Evolutionary conservation across 2,329 filamentous ascomycete genomes (phyloP).

Genomic region (Epichloe aotearoae): DNA sequence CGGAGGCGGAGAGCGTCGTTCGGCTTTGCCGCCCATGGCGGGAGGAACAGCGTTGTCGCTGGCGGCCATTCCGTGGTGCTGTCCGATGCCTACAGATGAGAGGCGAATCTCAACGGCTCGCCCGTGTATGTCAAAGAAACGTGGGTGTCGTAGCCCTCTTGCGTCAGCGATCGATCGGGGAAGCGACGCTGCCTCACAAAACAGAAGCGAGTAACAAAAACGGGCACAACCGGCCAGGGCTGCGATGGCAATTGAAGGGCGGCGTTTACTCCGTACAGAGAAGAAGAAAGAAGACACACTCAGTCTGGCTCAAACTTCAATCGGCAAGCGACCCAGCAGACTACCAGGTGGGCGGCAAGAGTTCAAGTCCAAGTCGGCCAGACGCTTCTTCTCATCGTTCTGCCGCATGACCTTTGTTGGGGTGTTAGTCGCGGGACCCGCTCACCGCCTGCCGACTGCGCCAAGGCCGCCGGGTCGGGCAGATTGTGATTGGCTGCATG

Average conservation of each 20-base stretch:
- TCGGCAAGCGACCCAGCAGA: background rate
- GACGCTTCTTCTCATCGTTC: background rate
- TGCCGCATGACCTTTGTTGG: background rate
- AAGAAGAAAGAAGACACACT: background rate
- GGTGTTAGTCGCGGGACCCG: slow-evolving; percentile 9
- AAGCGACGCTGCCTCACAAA: background rate
- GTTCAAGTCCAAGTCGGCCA: background rate
- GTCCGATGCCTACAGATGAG: background rate
- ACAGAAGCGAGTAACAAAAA: background rate
- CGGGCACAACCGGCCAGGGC: background rate
- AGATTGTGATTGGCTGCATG: slow-evolving; percentile 5
- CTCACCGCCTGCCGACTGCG: slow-evolving; percentile 11
- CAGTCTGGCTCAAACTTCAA: background rate
- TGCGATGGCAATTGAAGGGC: background rate
- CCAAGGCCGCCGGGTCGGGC: slow-evolving; percentile 1
- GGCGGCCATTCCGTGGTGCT: slow-evolving; percentile 22
- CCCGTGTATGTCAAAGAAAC: background rate
- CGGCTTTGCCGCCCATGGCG: slow-evolving; percentile 19
- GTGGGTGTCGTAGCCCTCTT: background rate
- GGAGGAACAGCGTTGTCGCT: slow-evolving; percentile 23
- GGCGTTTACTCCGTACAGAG: background rate
- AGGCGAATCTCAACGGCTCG: background rate
- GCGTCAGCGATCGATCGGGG: background rate
- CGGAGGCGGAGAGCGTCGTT: slow-evolving; percentile 24
- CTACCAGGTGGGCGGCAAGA: background rate